Conservation (phyloP, 352 stramenopile species). For the Pythium apleroticum region DNA sequence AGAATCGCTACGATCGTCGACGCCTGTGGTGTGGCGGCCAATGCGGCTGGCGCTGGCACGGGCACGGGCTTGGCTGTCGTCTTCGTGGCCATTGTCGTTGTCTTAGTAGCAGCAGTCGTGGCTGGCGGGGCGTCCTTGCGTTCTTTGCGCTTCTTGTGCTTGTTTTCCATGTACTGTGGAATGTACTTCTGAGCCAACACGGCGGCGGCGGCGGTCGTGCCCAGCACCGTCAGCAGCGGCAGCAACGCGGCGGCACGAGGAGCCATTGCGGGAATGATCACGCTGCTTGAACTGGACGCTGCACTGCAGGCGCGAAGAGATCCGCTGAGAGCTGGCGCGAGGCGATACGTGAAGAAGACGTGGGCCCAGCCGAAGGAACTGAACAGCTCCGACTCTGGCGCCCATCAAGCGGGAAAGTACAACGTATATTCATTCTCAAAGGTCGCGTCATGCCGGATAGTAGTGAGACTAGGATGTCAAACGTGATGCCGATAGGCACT, state of each 20-base stretch:
- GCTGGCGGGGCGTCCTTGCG: neutral
- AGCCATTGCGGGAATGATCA: constrained; percentile 28
- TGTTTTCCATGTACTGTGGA: constrained; percentile 27
- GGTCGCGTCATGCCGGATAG: too few species aligned
- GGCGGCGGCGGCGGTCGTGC: constrained; percentile 32
- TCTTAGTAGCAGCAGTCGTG: neutral
- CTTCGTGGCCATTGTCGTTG: neutral
- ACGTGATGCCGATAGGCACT: neutral
- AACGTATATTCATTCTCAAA: neutral
- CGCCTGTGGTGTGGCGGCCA: constrained; percentile 9
- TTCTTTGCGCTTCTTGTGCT: constrained; percentile 20
- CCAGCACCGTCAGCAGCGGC: constrained; percentile 38
- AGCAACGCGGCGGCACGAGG: constrained; percentile 33
- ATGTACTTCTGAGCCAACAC: constrained; percentile 30
- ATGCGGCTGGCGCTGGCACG: neutral
- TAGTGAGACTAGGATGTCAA: neutral
- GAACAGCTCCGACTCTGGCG: constrained; percentile 6
- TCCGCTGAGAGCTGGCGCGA: neutral
- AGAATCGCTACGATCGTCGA: constrained; percentile 43
- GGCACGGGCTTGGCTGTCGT: neutral
- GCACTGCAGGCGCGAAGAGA: neutral
- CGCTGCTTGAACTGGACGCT: neutral
- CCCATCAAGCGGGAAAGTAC: neutral
- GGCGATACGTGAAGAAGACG: neutral
- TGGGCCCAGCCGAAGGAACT: neutral